Evolutionary conservation across 2,329 filamentous ascomycete species (phyloP).

Genomic region (Neopestalotiopsis rosae): DNA sequence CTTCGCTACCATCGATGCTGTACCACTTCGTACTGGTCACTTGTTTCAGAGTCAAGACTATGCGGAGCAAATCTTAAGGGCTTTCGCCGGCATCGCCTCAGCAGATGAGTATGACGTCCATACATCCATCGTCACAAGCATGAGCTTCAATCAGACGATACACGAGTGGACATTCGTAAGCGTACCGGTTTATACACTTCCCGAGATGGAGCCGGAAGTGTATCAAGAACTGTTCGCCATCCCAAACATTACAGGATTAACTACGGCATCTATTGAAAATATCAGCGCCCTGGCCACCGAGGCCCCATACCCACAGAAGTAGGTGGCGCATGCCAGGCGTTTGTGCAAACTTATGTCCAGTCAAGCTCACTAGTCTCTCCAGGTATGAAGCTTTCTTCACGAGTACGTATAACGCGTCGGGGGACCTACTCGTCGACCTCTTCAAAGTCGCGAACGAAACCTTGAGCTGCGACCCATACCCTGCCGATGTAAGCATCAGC

Average conservation of each 20-base stretch:
- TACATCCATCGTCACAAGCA: conserved; percentile 21
- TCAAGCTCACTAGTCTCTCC: neutral
- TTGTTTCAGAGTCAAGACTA: conserved; percentile 20
- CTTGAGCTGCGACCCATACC: neutral
- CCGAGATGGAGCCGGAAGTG: conserved; percentile 16
- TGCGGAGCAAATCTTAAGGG: conserved; percentile 18
- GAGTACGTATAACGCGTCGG: conserved; percentile 1
- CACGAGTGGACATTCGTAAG: conserved; percentile 19
- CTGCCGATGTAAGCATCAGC: conserved; percentile 14
- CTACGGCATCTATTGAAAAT: conserved; percentile 16
- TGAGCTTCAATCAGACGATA: conserved; percentile 19
- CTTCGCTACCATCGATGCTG: conserved; percentile 18
- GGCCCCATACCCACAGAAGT: conserved; percentile 19
- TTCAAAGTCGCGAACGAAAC: conserved; percentile 8
- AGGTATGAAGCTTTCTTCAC: conserved; percentile 7
- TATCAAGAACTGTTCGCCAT: conserved; percentile 21
- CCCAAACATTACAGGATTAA: conserved; percentile 21
- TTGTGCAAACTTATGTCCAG: neutral
- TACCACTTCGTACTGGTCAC: conserved; percentile 21
- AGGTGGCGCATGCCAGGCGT: conserved; percentile 10
- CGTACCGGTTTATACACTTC: conserved; percentile 23
- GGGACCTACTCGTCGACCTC: neutral
- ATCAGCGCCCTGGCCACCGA: conserved; percentile 21
- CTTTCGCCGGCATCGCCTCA: conserved; percentile 22
- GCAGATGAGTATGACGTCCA: conserved; percentile 21